Evolutionary conservation across 2,329 filamentous ascomycete genomes (phyloP).

Genomic region (Botrytis pseudocinerea): DNA sequence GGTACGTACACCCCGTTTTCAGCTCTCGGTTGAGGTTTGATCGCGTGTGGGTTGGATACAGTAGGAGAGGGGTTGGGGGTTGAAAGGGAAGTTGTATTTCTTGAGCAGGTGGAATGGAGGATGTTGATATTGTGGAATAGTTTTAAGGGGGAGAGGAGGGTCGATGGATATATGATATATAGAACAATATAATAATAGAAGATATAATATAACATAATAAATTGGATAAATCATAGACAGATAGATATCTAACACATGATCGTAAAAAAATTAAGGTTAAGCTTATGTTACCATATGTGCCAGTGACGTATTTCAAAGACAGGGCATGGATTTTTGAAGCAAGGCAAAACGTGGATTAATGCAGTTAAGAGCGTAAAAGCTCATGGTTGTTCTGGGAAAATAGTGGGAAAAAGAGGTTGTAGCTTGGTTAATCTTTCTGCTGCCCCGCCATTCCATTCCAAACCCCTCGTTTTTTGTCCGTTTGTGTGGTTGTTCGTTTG

Average conservation of each 20-base stretch:
- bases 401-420: not conserved
- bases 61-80: too few species aligned
- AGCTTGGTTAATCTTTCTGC: not conserved
- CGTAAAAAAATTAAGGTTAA: not conserved
- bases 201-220: not conserved
- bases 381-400: not conserved
- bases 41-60: not conserved
- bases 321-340: not conserved
- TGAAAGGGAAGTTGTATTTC: not conserved
- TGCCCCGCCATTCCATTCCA: not conserved
- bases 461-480: not conserved
- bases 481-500: not conserved
- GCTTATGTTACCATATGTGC: not conserved
- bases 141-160: rapidly evolving
- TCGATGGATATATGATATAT: not conserved
- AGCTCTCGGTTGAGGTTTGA: not conserved
- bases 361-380: too few species aligned
- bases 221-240: not conserved
- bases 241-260: not conserved
- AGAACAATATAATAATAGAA: too few species aligned
- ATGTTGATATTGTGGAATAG: not conserved
- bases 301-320: not conserved
- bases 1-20: not conserved
- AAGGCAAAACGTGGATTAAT: not conserved
- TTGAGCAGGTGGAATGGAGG: not conserved